phyloP scores from a whole-genome alignment of 1,284 basidiomycete species.

The Chondrostereum purpureum region DNA sequence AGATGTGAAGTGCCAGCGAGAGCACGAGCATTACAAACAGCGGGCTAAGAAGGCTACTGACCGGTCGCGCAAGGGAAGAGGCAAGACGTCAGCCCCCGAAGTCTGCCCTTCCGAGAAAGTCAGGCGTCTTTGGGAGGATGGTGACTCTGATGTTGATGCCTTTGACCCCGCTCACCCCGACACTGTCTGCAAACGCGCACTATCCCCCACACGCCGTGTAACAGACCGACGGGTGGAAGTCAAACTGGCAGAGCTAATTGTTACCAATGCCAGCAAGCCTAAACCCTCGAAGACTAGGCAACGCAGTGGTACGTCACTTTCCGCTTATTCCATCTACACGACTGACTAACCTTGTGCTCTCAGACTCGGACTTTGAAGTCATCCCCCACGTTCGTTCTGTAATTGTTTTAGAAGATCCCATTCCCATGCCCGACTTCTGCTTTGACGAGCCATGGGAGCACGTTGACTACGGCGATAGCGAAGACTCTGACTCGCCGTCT shows the following conservation, averaged over 20 bases:
- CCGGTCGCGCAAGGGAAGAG: too few relatives aligned
- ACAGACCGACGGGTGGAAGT: constrained; percentile 28
- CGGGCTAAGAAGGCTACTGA: constrained; percentile 39
- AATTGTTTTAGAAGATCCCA: constrained; percentile 48
- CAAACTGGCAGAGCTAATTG: constrained; percentile 35
- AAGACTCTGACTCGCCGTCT: constrained; percentile 32
- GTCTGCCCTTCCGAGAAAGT: constrained; percentile 1
- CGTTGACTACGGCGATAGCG: constrained; percentile 30
- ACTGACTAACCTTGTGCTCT: constrained; percentile 1
- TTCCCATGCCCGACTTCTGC: constrained; percentile 17
- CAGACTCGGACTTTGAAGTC: constrained; percentile 46
- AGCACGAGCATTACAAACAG: constrained; percentile 42
- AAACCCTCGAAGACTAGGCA: constrained; percentile 32
- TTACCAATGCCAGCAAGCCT: too few relatives aligned
- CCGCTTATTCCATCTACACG: neutral
- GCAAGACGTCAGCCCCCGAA: constrained; percentile 27
- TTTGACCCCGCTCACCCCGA: constrained; percentile 12
- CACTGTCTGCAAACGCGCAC: constrained; percentile 6
- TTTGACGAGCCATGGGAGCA: constrained; percentile 54
- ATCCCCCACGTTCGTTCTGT: constrained; percentile 44
- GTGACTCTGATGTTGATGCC: constrained; percentile 12
- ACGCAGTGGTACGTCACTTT: constrained; percentile 25
- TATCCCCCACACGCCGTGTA: neutral
- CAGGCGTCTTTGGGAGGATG: neutral
- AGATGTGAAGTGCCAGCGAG: constrained; percentile 34